These are phyloP conservation scores for Pythium apleroticum DNA, from an alignment of 352 stramenopile genomes.

Conservation along the genomic window DNA sequence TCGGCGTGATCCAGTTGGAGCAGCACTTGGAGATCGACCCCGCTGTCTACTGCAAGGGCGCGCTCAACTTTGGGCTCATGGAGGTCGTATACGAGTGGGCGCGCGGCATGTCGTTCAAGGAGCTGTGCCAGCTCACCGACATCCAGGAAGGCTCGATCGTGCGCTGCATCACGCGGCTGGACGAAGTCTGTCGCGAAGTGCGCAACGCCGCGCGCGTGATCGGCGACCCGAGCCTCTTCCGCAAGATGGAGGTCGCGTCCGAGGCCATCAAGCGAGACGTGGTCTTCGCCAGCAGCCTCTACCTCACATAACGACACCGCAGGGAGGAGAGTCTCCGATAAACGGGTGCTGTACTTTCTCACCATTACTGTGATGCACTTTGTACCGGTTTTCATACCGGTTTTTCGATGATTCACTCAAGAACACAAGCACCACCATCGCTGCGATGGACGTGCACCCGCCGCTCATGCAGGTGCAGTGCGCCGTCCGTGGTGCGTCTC, in stretches of 20 bases:
- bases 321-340: too few relatives aligned
- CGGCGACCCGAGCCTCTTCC: constrained; percentile 95
- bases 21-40: constrained; percentile 88
- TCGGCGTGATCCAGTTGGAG: constrained; percentile 82
- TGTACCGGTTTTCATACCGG: background rate
- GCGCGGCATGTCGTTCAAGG: constrained; percentile 95
- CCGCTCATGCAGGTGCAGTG: background rate
- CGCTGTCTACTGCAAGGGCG: constrained; percentile 88
- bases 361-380: background rate
- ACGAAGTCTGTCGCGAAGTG: constrained; percentile 98
- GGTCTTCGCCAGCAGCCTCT: constrained; percentile 96
- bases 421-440: background rate
- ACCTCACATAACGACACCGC: constrained; percentile 60
- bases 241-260: constrained; percentile 97
- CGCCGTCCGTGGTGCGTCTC: background rate
- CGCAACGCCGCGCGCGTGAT: constrained; percentile 93
- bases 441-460: background rate
- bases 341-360: background rate
- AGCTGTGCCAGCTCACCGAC: constrained; percentile 94
- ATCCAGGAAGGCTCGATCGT: constrained; percentile 98
- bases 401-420: background rate
- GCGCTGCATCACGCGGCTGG: constrained; percentile 95
- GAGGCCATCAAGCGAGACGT: constrained; percentile 98
- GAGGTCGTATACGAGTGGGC: constrained; percentile 98
- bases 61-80: constrained; percentile 95